phyloP scores from a whole-genome alignment of 345 rosid species.

The Barbarea vulgaris region DNA sequence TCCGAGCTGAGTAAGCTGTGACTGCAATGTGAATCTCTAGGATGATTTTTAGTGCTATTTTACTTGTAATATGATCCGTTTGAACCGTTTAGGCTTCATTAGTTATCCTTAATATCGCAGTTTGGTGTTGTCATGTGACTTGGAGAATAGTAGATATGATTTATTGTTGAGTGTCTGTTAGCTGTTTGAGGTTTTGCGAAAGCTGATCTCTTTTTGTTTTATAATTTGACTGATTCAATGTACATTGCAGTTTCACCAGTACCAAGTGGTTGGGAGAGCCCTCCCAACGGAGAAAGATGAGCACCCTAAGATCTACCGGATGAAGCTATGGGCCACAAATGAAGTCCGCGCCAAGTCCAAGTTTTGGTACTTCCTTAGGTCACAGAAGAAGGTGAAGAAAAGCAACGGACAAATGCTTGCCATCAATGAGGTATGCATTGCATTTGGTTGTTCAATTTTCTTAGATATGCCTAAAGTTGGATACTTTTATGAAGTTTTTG shows the following conservation, averaged over 20 bases:
- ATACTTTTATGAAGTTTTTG: neutral
- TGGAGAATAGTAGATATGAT: neutral
- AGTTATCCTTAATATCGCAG: neutral
- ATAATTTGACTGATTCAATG: neutral
- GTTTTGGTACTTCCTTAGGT: conserved; percentile 63
- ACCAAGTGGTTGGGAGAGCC: conserved; percentile 70
- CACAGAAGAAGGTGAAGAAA: conserved; percentile 56
- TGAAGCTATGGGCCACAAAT: conserved; percentile 70
- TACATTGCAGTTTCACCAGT: conserved; percentile 57
- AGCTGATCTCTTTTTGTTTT: neutral
- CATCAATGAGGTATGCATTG: conserved; percentile 50
- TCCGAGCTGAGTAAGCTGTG: neutral
- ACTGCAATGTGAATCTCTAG: neutral
- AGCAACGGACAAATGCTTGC: conserved; percentile 61
- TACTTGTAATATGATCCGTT: neutral
- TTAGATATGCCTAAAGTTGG: neutral
- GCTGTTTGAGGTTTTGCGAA: neutral
- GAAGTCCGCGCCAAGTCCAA: conserved; percentile 66
- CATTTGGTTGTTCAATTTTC: neutral
- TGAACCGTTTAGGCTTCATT: neutral
- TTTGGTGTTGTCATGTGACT: neutral
- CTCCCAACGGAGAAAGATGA: conserved; percentile 56
- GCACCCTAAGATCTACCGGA: conserved; percentile 63
- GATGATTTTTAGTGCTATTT: neutral
- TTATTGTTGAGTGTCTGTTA: neutral